Evolutionary conservation across 164 flowering plant genomes (phyloP).

Genomic region (Echeveria elegans): DNA sequence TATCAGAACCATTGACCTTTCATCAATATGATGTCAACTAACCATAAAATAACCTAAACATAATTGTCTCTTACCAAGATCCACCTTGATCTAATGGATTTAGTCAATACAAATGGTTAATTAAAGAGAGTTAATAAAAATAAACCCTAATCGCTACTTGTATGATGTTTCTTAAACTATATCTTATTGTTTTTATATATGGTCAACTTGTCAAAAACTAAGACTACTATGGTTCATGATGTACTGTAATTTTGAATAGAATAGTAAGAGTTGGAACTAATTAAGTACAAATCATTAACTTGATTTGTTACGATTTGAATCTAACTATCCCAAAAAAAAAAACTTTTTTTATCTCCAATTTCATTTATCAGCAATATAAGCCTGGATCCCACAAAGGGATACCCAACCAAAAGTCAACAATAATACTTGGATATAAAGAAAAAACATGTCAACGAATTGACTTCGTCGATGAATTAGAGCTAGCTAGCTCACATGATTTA

Average conservation of each 20-base stretch:
- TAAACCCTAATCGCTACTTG: too few relatives aligned
- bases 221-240: not conserved
- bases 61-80: not conserved
- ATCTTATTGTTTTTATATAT: not conserved
- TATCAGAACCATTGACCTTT: slow-evolving; percentile 2
- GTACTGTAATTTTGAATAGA: not conserved
- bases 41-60: not conserved
- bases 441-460: too few relatives aligned
- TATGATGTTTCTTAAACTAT: not conserved
- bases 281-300: too few relatives aligned
- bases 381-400: too few relatives aligned
- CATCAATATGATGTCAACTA: not conserved
- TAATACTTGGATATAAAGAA: too few relatives aligned
- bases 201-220: not conserved
- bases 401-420: too few relatives aligned
- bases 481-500: too few relatives aligned
- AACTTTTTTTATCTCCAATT: too few relatives aligned
- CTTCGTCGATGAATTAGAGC: too few relatives aligned
- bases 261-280: not conserved
- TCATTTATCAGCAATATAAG: too few relatives aligned
- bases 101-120: slow-evolving; percentile 3
- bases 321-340: too few relatives aligned
- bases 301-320: too few relatives aligned
- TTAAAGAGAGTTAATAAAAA: not conserved
- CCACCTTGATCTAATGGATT: slow-evolving; percentile 1